Base-by-base conservation (phyloP, 2,329 filamentous ascomycete genomes). In the Arthrocladium fulminans region DNA sequence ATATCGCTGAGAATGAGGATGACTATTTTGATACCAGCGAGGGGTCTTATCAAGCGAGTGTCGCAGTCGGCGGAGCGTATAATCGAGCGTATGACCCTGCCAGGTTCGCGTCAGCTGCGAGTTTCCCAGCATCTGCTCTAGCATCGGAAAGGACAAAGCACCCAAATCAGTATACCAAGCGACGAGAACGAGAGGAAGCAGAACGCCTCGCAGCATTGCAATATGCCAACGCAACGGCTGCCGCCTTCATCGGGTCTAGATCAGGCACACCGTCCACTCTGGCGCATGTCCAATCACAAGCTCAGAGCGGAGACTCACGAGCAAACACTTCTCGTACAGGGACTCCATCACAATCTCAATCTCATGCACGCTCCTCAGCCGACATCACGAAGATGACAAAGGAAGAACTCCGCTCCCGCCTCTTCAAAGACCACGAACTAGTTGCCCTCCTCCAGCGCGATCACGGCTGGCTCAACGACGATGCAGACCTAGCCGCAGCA, bases 341-440 rank as follows among this genome's bases (percentile, higher is more conserved):
- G 17, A n/a, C 32, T 6, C n/a, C 32, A 35, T n/a, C 32, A n/a
- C 32, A 35, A 15, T 15, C 32, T 35, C 32, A 7, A 15, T 15
- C 6, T n/a, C 32, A 35, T 8, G 7, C 32, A 8, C 43, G 43
- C n/a, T 35, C 32, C 5, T 15, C n/a, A 15, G 17, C 17, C 32
- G n/a, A 54, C 30, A 22, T 25, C 29, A 17, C 17, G 39, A 10
- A 52, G 45, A 56, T 46, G 42, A 44, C 54, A 42, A 15, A 32
- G 52, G 45, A 47, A 15, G 45, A 51, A 12, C 39, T 52, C 15
- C 38, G 44, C 19, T 47, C 49, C 10, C 52, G 51, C 29, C 54
- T 54, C 25, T 59, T 56, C 54, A 59, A 56, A 34, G 55, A 58
- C 34, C 49, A 49, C 35, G 54, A 57, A 15, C 44, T 59, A 27